Evolutionary conservation across 2,329 filamentous ascomycete species (phyloP).

Genomic region (Paecilomyces sp.): DNA sequence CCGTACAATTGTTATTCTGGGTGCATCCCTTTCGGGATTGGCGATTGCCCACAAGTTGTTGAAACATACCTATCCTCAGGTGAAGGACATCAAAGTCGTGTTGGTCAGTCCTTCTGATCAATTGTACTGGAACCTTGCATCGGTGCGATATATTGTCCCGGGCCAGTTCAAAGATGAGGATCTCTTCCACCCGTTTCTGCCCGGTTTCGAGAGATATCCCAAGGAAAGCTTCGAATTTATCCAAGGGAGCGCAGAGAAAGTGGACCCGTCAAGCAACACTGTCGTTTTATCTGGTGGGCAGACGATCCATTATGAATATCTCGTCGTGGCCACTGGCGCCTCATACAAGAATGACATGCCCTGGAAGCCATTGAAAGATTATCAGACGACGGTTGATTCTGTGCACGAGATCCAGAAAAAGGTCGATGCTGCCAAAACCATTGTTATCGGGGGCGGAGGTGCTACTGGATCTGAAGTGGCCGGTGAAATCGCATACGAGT

Average conservation of each 20-base stretch:
- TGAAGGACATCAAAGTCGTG: slow-evolving; percentile 1
- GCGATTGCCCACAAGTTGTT: slow-evolving; percentile 3
- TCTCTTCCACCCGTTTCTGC: slow-evolving; percentile 2
- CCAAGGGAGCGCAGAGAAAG: slow-evolving; percentile 3
- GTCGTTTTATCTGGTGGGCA: not conserved
- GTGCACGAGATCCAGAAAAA: slow-evolving; percentile 11
- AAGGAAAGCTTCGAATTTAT: slow-evolving; percentile 7
- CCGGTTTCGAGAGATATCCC: slow-evolving; percentile 4
- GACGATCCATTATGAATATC: slow-evolving; percentile 11
- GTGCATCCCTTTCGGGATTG: slow-evolving; percentile 2
- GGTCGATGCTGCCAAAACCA: slow-evolving; percentile 15
- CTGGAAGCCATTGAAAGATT: slow-evolving; percentile 11
- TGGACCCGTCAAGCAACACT: slow-evolving; percentile 6
- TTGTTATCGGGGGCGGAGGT: slow-evolving; percentile 25
- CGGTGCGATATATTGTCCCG: slow-evolving; percentile 1
- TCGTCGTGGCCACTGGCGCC: slow-evolving; percentile 14
- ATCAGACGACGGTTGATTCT: slow-evolving; percentile 10
- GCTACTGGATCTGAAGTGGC: slow-evolving; percentile 26
- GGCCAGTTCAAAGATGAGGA: slow-evolving; percentile 3
- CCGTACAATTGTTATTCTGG: slow-evolving; percentile 4
- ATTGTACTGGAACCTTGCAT: slow-evolving; percentile 6
- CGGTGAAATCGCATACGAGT: slow-evolving; percentile 20
- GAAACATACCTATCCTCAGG: slow-evolving; percentile 1
- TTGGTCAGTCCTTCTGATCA: slow-evolving; percentile 2
- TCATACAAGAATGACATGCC: slow-evolving; percentile 5